Conservation (phyloP, 75 land plant species). For the Sequoiadendron giganteum region DNA sequence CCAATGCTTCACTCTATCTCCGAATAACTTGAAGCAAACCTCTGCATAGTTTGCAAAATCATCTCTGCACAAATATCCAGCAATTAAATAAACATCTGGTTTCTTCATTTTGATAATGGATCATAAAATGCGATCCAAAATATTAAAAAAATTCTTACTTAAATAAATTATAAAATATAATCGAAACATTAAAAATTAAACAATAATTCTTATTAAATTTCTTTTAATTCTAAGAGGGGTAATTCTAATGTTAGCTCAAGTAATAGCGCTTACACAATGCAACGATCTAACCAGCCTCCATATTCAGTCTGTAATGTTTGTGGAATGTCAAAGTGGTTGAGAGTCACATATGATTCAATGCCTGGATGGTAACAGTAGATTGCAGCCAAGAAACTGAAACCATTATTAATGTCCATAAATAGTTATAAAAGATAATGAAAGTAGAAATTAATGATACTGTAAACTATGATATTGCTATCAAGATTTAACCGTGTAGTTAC, state of each 20-base stretch:
- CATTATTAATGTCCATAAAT: background rate
- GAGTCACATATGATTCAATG: background rate
- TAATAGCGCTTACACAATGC: background rate
- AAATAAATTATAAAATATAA: no score
- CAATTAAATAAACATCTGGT: background rate
- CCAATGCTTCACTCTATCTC: constrained; percentile 45
- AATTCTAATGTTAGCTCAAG: background rate
- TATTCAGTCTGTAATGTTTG: background rate
- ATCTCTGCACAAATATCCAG: constrained; percentile 18
- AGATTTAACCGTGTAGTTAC: no score
- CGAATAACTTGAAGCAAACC: constrained; percentile 40
- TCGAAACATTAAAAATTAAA: no score
- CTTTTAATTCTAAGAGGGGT: no score
- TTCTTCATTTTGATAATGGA: no score
- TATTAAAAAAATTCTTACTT: no score
- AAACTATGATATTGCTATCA: no score
- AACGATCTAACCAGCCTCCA: background rate
- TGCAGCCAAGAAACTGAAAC: background rate
- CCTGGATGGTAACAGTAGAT: background rate
- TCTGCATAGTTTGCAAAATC: constrained; percentile 44
- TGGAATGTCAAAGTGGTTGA: background rate
- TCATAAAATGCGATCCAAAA: no score
- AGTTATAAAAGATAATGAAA: background rate
- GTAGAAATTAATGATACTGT: background rate
- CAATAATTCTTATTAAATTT: no score